These are phyloP conservation scores for Ascochyta clinopodiicola DNA, from an alignment of 2,329 filamentous ascomycete genomes.

Conservation along the genomic window DNA sequence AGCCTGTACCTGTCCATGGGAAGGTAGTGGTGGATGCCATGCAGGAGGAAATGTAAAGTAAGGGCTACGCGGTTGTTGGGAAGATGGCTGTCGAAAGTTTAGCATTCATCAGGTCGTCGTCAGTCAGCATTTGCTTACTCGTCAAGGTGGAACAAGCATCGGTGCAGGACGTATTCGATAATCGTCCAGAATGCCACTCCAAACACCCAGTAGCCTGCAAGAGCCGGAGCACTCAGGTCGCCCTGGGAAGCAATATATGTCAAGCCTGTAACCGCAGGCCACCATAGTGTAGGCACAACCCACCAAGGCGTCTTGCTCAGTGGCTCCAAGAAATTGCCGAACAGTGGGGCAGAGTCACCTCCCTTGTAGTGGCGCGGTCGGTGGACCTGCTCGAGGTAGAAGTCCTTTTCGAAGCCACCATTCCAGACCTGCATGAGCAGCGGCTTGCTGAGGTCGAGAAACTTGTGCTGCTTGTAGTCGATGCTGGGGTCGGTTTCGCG, in stretches of 20 bases:
- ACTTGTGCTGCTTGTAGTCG: constrained; percentile 92
- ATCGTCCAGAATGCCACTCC: constrained; percentile 87
- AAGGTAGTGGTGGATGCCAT: constrained; percentile 96
- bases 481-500: constrained; percentile 77
- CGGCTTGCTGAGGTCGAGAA: constrained; percentile 85
- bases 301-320: constrained; percentile 95
- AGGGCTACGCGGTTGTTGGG: constrained; percentile 90
- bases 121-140: constrained; percentile 63
- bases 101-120: constrained; percentile 21
- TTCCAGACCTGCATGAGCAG: constrained; percentile 87
- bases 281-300: constrained; percentile 82
- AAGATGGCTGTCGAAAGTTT: constrained; percentile 66
- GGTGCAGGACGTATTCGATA: constrained; percentile 86
- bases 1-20: constrained; percentile 99
- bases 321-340: constrained; percentile 99
- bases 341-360: constrained; percentile 88
- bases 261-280: constrained; percentile 80
- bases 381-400: constrained; percentile 96
- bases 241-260: constrained; percentile 65
- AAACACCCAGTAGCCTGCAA: constrained; percentile 68
- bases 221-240: constrained; percentile 60
- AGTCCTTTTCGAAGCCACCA: constrained; percentile 90
- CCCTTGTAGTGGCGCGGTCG: constrained; percentile 95
- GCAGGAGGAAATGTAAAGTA: constrained; percentile 88
- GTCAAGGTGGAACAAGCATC: constrained; percentile 94